Conservation (phyloP, 352 stramenopile species). For the Phytophthora melonis region DNA sequence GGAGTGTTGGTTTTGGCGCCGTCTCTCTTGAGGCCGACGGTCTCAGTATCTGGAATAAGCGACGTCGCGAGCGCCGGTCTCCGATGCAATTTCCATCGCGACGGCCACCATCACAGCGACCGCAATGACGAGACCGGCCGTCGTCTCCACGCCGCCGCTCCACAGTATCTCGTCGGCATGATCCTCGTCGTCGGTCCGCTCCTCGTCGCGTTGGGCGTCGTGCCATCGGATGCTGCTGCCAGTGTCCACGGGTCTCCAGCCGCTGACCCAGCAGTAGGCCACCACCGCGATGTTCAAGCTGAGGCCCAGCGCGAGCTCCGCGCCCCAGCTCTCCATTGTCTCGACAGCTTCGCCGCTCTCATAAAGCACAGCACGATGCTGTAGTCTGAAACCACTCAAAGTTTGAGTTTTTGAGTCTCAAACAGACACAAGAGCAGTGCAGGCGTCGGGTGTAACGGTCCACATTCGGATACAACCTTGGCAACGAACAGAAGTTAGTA, state of each 20-base stretch:
- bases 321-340: conserved; percentile 28
- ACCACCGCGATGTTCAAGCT: conserved; percentile 25
- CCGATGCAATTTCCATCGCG: conserved; percentile 26
- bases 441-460: neutral
- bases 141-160: conserved; percentile 35
- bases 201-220: conserved; percentile 12
- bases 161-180: conserved; percentile 15
- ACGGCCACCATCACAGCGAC: conserved; percentile 35
- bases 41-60: conserved; percentile 21
- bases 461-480: no score
- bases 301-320: conserved; percentile 25
- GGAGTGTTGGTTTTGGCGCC: neutral
- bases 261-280: conserved; percentile 27
- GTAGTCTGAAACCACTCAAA: conserved; percentile 17
- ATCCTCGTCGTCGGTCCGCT: conserved; percentile 8
- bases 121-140: conserved; percentile 27
- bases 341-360: neutral
- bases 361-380: neutral
- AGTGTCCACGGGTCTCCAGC: conserved; percentile 23
- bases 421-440: conserved; percentile 7
- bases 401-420: no score
- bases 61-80: conserved; percentile 7
- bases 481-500: no score
- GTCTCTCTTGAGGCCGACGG: neutral
- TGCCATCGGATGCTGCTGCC: conserved; percentile 29